Conservation (phyloP, 352 stramenopile genomes). For the Phytophthora foliorum region DNA sequence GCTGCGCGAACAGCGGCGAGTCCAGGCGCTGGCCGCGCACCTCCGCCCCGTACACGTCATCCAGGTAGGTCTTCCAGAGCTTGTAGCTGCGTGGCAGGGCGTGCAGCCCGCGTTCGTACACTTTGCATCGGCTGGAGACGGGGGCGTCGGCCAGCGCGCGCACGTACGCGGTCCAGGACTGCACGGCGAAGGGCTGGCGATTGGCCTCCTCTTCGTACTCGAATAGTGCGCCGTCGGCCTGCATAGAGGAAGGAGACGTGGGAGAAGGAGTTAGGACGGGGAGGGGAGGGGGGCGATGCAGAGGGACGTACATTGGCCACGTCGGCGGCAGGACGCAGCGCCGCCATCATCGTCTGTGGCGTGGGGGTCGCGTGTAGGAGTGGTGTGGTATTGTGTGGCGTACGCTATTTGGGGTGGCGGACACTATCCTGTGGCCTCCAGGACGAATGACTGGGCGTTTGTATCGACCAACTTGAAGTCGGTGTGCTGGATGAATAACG, state of each 20-base stretch:
- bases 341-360: slow-evolving; percentile 20
- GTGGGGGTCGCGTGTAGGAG: background rate
- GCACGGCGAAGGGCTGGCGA: slow-evolving; percentile 86
- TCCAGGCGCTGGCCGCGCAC: slow-evolving; percentile 81
- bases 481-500: too few species aligned
- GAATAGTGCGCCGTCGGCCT: slow-evolving; percentile 37
- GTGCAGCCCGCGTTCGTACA: slow-evolving; percentile 92
- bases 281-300: background rate
- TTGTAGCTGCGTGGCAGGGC: slow-evolving; percentile 95
- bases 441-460: too few species aligned
- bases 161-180: slow-evolving; percentile 87
- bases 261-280: slow-evolving; percentile 3
- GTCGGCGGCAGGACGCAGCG: slow-evolving; percentile 17
- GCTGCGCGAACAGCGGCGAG: slow-evolving; percentile 40
- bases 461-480: too few species aligned
- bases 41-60: slow-evolving; percentile 68
- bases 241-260: background rate
- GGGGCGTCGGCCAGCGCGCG: slow-evolving; percentile 38
- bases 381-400: slow-evolving; percentile 5
- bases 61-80: slow-evolving; percentile 93
- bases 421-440: background rate
- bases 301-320: slow-evolving; percentile 27
- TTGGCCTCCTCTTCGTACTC: slow-evolving; percentile 89
- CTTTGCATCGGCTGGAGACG: slow-evolving; percentile 39
- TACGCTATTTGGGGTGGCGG: background rate